These are phyloP conservation scores for Fomitopsis betulina DNA, from an alignment of 1,284 basidiomycete genomes.

Conservation along the genomic window DNA sequence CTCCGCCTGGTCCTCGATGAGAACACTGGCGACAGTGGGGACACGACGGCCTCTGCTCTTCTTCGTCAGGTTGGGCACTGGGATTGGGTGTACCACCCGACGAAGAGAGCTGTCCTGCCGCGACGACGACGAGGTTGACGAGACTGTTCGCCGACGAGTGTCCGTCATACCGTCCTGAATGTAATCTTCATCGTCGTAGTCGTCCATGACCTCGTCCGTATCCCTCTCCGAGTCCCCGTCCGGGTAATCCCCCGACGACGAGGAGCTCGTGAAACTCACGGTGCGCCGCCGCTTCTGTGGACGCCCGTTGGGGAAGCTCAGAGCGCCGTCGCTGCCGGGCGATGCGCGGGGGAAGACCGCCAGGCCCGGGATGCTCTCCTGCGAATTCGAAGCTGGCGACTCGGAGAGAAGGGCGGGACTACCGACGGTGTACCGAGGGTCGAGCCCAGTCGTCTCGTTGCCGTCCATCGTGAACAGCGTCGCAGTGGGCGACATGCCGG, in stretches of 20 bases:
- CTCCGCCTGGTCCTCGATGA: constrained; percentile 32
- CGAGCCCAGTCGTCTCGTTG: constrained; percentile 12
- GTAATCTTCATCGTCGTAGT: constrained; percentile 30
- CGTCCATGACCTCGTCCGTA: constrained; percentile 21
- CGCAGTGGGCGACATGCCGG: constrained; percentile 21
- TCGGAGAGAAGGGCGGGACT: constrained; percentile 2
- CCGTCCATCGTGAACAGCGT: constrained; percentile 12
- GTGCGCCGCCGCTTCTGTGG: constrained; percentile 16
- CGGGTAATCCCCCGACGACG: constrained; percentile 11
- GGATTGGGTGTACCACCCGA: constrained; percentile 49
- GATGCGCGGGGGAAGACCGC: constrained; percentile 16
- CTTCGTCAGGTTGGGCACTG: constrained; percentile 69
- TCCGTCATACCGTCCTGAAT: constrained; percentile 25
- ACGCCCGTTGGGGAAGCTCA: background rate
- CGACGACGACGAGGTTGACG: constrained; percentile 10
- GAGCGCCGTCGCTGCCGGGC: constrained; percentile 14
- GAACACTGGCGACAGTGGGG: constrained; percentile 47
- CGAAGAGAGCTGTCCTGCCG: constrained; percentile 7
- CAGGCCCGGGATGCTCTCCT: constrained; percentile 10
- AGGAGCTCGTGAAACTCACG: constrained; percentile 21
- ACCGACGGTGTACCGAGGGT: constrained; percentile 20
- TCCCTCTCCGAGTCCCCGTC: constrained; percentile 26
- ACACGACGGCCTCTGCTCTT: constrained; percentile 68
- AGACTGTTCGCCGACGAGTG: constrained; percentile 13
- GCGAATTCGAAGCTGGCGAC: constrained; percentile 11